phyloP scores from a whole-genome alignment of 805 yeast species.

The Candida orba region DNA sequence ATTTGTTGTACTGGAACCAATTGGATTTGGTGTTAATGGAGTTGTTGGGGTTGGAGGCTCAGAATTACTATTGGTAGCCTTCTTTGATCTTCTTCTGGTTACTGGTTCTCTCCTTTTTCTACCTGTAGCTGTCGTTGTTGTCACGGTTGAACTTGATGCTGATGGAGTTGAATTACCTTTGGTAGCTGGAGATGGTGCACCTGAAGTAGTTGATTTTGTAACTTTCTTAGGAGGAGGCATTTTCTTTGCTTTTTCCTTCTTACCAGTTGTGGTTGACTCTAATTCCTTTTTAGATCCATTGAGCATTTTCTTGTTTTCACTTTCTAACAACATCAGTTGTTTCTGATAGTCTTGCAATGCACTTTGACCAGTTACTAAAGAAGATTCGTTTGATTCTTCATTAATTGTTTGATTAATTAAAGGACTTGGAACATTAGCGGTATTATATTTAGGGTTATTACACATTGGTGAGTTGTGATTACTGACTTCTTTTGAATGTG shows the following conservation, averaged over 20 bases:
- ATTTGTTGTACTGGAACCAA: slow-evolving; percentile 2
- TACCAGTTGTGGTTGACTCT: slow-evolving; percentile 3
- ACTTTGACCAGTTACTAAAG: slow-evolving; percentile 14
- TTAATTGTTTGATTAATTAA: slow-evolving; percentile 11
- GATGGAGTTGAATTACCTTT: slow-evolving; percentile 1
- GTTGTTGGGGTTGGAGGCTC: slow-evolving; percentile 38
- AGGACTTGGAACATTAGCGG: slow-evolving; percentile 22
- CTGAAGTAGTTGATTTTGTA: slow-evolving; percentile 3
- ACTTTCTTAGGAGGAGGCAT: slow-evolving; percentile 23
- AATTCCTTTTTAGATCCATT: slow-evolving; percentile 40
- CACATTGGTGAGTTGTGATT: slow-evolving; percentile 9
- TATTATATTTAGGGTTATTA: slow-evolving; percentile 4
- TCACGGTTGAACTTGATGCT: neutral
- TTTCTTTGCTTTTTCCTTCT: slow-evolving; percentile 5
- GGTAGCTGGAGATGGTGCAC: slow-evolving; percentile 9
- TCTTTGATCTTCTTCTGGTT: slow-evolving; percentile 14
- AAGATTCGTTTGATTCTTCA: slow-evolving; percentile 9
- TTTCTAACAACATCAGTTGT: slow-evolving; percentile 68
- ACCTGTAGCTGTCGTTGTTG: slow-evolving; percentile 1
- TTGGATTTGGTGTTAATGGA: slow-evolving; percentile 29
- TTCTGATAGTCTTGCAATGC: slow-evolving; percentile 79
- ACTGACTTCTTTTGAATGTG: slow-evolving; percentile 1
- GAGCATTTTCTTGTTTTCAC: slow-evolving; percentile 64
- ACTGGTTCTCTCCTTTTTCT: slow-evolving; percentile 20
- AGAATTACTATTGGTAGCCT: slow-evolving; percentile 17